Base-by-base conservation (phyloP, 179 eudicot genomes). In the Carnegiea gigantea region DNA sequence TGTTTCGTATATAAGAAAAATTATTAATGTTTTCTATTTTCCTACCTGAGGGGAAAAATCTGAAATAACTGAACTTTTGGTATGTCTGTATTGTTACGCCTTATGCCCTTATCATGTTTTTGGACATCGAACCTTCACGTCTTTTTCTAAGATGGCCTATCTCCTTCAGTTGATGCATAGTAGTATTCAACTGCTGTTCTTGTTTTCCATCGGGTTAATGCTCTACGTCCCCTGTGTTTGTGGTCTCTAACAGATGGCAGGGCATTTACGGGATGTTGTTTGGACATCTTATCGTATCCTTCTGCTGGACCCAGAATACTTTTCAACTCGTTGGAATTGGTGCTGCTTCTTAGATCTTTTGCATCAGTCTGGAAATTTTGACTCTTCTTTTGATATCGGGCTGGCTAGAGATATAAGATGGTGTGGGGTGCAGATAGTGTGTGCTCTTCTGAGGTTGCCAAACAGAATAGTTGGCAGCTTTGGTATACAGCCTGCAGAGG, bases 251-350 rank as follows among this genome's bases (percentile, higher is more conserved):
- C 83, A 92, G 96, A 90, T 64, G 75, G 85, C 79, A 79, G 78
- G 54, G 44, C 86, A 88, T 75, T 48, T 92, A 65, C 83, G 92
- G 75, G 80, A 88, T 24, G 85, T 91, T 83, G 85, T 90, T 51
- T 90, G 92, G 82, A 87, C 83, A 79, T 92, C 97, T 72, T 93
- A 93, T 60, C 98, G 97, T 59, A 87, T 93, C 82, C 97, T 96
- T 75, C 85, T 85, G 62, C 81, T 85, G 65, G 87, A 89, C 44
- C 84, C 92, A 14, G 95, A 90, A 76, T 83, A 84, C 82, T 93
- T 91, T 87, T 82, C 92, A 13, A 81, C 87, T 80, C 78, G 87
- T 57, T 96, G 99, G 99, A 89, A 96, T 76, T 96, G 99, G 98
- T 95, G 93, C 65, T 89, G 92, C 80, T 84, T 95, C 84, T 72